phyloP scores from a whole-genome alignment of 441 rosid species.

The Cnidoscolus chayamansa region DNA sequence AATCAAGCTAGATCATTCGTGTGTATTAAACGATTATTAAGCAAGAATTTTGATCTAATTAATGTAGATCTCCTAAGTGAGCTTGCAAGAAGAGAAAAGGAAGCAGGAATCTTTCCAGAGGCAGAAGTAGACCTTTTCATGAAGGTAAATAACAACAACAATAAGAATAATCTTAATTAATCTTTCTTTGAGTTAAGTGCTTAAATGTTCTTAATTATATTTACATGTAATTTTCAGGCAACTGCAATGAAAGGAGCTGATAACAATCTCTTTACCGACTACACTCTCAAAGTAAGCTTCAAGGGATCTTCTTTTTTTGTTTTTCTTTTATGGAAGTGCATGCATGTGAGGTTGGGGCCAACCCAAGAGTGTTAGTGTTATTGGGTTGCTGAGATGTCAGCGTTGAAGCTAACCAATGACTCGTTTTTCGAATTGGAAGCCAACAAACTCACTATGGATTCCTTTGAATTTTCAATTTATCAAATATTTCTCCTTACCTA shows the following conservation, averaged over 20 bases:
- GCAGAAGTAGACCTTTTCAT: constrained; percentile 36
- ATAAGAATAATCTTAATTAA: too few relatives aligned
- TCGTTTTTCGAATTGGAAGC: neutral
- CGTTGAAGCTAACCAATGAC: neutral
- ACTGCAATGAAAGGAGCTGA: constrained; percentile 58
- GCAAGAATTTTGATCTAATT: neutral
- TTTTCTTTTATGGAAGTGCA: neutral
- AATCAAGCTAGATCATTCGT: neutral
- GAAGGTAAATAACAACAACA: constrained; percentile 23
- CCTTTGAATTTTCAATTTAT: neutral
- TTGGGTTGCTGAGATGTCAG: neutral
- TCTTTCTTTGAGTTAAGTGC: neutral
- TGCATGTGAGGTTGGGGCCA: too few relatives aligned
- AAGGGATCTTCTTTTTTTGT: neutral
- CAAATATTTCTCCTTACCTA: constrained; percentile 2
- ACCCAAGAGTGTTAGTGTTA: neutral
- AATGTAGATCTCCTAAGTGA: constrained; percentile 26
- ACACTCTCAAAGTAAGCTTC: constrained; percentile 45
- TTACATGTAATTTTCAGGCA: constrained; percentile 38
- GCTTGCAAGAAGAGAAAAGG: constrained; percentile 33
- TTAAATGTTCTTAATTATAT: neutral
- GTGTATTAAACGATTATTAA: neutral
- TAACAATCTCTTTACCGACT: constrained; percentile 60
- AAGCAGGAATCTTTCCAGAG: constrained; percentile 29
- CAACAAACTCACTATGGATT: neutral